phyloP scores from a whole-genome alignment of 179 eudicot species.

The Sideroxylon spinosum region DNA sequence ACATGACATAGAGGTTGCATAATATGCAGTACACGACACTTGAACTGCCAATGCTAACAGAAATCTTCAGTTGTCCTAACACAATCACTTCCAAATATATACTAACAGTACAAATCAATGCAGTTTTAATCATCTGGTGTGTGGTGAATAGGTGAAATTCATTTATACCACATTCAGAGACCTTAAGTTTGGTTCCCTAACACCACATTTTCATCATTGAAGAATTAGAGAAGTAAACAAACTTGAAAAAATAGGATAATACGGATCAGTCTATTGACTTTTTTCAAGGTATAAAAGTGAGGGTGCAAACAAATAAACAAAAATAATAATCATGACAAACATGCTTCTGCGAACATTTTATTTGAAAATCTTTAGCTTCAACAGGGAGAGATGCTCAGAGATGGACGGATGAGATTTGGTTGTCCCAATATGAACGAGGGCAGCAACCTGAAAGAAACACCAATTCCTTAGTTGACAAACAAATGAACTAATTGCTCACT shows the following conservation, averaged over 20 bases:
- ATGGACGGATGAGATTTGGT: conserved; percentile 87
- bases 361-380: conserved; percentile 80
- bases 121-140: too few relatives aligned
- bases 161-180: conserved; percentile 12
- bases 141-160: too few relatives aligned
- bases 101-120: too few relatives aligned
- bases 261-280: not conserved
- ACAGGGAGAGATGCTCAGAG: conserved; percentile 73
- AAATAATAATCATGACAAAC: conserved; percentile 4
- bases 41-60: too few relatives aligned
- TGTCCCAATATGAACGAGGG: conserved; percentile 74
- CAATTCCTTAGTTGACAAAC: conserved; percentile 10
- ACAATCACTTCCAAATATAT: too few relatives aligned
- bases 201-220: conserved; percentile 13
- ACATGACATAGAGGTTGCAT: too few relatives aligned
- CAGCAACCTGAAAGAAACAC: conserved; percentile 54
- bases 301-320: conserved; percentile 6
- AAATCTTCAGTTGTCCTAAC: too few relatives aligned
- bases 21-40: too few relatives aligned
- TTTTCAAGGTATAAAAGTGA: not conserved
- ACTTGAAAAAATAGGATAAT: not conserved
- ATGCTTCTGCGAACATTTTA: conserved; percentile 75
- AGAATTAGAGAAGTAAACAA: conserved; percentile 8
- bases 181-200: conserved; percentile 61
- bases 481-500: not conserved